phyloP scores from a whole-genome alignment of 768 basidiomycete species.

The Candolleomyces aberdarensis region DNA sequence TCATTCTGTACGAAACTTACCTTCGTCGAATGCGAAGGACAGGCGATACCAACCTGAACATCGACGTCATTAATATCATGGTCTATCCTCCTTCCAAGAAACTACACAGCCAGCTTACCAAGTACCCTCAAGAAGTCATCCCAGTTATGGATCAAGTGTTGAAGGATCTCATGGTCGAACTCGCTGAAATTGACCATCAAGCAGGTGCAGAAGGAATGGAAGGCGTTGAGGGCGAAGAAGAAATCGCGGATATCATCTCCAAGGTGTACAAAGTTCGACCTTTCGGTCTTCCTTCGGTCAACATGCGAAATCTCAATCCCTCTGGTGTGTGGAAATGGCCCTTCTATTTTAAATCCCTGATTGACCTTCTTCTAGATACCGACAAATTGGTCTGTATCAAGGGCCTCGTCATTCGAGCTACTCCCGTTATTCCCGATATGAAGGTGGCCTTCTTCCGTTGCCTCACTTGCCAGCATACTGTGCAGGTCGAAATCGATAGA shows the following conservation, averaged over 20 bases:
- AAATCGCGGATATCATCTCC: constrained; percentile 84
- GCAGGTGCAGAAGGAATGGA: constrained; percentile 72
- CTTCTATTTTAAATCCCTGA: neutral
- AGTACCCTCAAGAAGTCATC: constrained; percentile 96
- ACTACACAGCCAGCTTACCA: constrained; percentile 77
- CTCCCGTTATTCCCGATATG: constrained; percentile 99
- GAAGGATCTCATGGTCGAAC: constrained; percentile 88
- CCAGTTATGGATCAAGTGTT: constrained; percentile 97
- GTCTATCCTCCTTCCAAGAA: constrained; percentile 85
- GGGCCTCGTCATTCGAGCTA: constrained; percentile 95
- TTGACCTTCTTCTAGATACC: constrained; percentile 62
- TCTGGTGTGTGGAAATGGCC: constrained; percentile 52
- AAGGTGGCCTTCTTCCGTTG: constrained; percentile 98
- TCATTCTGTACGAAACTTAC: constrained; percentile 74
- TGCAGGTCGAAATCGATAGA: constrained; percentile 96
- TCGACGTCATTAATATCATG: constrained; percentile 82
- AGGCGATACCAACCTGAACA: constrained; percentile 89
- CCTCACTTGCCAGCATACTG: constrained; percentile 92
- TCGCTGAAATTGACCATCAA: constrained; percentile 78
- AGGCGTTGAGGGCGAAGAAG: constrained; percentile 74
- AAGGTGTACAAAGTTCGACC: constrained; percentile 93
- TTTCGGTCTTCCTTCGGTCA: constrained; percentile 76
- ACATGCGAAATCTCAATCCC: constrained; percentile 96
- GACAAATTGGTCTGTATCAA: constrained; percentile 97
- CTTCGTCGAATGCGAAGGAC: constrained; percentile 85